Conservation (phyloP, 2,329 filamentous ascomycete genomes). For the Akanthomyces muscarius region DNA sequence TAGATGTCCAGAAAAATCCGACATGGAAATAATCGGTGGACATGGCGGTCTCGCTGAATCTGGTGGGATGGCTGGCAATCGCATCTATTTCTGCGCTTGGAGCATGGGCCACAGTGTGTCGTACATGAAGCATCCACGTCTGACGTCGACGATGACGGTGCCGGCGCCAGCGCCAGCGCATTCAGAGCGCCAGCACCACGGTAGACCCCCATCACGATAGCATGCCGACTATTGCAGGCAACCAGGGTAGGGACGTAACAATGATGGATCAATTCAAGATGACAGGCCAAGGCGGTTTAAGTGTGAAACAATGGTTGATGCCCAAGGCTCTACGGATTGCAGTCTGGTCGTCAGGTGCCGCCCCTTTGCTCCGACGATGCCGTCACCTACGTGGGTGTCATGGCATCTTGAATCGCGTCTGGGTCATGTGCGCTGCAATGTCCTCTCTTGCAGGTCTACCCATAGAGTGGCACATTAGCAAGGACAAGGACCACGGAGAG, state of each 20-base stretch:
- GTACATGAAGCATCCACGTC: not conserved
- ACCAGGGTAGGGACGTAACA: not conserved
- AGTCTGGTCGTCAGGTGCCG: not conserved
- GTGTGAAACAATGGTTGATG: not conserved
- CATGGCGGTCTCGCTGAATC: too few relatives aligned
- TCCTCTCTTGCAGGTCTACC: too few relatives aligned
- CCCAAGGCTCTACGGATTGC: not conserved
- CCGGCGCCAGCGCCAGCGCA: not conserved
- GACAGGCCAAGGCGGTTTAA: not conserved
- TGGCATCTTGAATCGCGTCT: not conserved
- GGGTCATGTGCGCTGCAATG: not conserved
- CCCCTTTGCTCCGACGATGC: conserved; percentile 2
- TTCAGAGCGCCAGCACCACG: not conserved
- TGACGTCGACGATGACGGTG: conserved; percentile 10
- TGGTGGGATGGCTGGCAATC: not conserved
- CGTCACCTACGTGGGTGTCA: not conserved
- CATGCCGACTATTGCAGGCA: not conserved
- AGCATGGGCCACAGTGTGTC: not conserved
- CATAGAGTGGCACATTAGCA: not conserved
- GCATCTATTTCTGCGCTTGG: not conserved
- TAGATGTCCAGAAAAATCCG: too few relatives aligned
- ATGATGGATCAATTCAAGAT: not conserved
- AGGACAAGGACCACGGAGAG: not conserved
- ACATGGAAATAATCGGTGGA: too few relatives aligned
- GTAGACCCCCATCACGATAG: not conserved